phyloP scores from a whole-genome alignment of 192 early-diverging fungal genomes.

The Irineochytrium annulatum region DNA sequence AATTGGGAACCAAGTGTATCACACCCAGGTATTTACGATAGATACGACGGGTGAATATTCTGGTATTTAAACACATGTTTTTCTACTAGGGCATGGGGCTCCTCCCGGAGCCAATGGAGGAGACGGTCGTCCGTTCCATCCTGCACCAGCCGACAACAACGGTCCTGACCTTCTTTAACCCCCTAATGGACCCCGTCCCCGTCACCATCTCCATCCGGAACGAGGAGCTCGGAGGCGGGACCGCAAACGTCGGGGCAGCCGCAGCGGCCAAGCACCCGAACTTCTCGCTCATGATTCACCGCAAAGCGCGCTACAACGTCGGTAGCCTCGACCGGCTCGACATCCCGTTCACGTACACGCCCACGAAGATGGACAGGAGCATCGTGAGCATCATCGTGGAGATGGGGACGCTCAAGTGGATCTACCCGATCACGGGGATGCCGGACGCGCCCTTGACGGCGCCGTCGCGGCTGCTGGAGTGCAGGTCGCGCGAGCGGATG shows the following conservation, averaged over 20 bases:
- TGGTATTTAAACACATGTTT: constrained; percentile 5
- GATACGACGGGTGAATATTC: background rate
- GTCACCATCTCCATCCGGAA: constrained; percentile 27
- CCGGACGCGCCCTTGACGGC: constrained; percentile 23
- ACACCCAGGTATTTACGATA: constrained; percentile 21
- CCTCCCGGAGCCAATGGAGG: constrained; percentile 36
- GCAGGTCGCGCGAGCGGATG: constrained; percentile 27
- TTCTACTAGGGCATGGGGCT: constrained; percentile 37
- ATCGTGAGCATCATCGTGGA: constrained; percentile 37
- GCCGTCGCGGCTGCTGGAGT: constrained; percentile 23
- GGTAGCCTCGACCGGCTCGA: constrained; percentile 37
- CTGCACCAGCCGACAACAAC: constrained; percentile 29
- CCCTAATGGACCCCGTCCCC: constrained; percentile 39
- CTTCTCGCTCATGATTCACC: constrained; percentile 30
- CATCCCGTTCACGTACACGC: constrained; percentile 43
- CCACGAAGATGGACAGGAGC: constrained; percentile 31
- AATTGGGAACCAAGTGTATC: constrained; percentile 34
- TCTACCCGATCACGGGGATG: constrained; percentile 46
- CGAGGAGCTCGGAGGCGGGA: background rate
- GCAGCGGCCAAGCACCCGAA: constrained; percentile 5
- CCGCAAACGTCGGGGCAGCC: background rate
- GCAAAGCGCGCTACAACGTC: constrained; percentile 24
- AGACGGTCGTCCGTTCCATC: constrained; percentile 17
- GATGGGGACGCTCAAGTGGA: constrained; percentile 38
- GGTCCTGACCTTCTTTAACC: constrained; percentile 40